Conservation (phyloP, 768 basidiomycete genomes). For the Xerocomellus amylosporus region DNA sequence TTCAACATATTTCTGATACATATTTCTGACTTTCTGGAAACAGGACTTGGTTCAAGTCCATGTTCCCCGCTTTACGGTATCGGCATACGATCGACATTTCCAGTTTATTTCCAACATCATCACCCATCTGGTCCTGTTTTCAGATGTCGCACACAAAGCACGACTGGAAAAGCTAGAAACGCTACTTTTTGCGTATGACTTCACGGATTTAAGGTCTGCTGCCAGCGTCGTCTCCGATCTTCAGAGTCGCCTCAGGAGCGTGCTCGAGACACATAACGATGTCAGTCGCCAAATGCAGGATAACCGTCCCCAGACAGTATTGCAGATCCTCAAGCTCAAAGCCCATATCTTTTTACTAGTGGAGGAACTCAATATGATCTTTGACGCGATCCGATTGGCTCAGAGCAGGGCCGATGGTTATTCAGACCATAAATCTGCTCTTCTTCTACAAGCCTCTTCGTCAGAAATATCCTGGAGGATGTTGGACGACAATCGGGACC, state of each 20-base stretch:
- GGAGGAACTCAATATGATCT: conserved; percentile 79
- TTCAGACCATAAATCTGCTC: conserved; percentile 73
- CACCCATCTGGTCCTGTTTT: conserved; percentile 84
- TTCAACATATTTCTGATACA: neutral
- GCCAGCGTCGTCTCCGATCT: conserved; percentile 67
- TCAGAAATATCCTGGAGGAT: conserved; percentile 91
- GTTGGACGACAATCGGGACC: conserved; percentile 67
- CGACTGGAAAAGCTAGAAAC: conserved; percentile 77
- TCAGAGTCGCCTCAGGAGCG: conserved; percentile 69
- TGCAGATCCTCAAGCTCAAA: conserved; percentile 64
- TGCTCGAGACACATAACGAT: conserved; percentile 49
- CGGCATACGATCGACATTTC: conserved; percentile 80
- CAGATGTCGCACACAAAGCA: conserved; percentile 79
- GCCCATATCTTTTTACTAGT: conserved; percentile 69
- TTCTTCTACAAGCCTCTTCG: conserved; percentile 77
- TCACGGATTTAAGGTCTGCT: conserved; percentile 71
- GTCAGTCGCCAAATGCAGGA: conserved; percentile 35
- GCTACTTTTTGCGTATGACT: conserved; percentile 85
- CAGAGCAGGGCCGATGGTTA: conserved; percentile 70
- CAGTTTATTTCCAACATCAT: conserved; percentile 83
- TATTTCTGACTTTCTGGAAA: conserved; percentile 10
- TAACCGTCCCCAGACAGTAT: conserved; percentile 39
- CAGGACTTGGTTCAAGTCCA: conserved; percentile 81
- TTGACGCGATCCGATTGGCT: conserved; percentile 81
- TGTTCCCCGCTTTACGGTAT: conserved; percentile 83